These are phyloP conservation scores for Lodderomyces pseudojiufengensis DNA, from an alignment of 1,139 yeast genomes.

Conservation along the genomic window DNA sequence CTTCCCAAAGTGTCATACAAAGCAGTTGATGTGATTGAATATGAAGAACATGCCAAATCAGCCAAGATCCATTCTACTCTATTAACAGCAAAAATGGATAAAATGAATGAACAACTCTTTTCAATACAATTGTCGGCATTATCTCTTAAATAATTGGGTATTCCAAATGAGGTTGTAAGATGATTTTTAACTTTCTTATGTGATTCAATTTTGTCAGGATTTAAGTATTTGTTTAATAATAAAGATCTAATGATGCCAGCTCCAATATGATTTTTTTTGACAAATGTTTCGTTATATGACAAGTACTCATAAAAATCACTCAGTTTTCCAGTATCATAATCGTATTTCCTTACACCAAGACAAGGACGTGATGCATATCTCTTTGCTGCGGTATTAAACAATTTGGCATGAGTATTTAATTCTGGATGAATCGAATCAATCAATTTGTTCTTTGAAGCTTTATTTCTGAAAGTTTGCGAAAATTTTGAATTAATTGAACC, in stretches of 20 bases:
- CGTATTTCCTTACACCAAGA: conserved; percentile 26
- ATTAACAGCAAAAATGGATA: conserved; percentile 30
- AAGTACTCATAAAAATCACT: conserved; percentile 16
- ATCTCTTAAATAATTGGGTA: conserved; percentile 5
- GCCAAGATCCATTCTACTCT: conserved; percentile 34
- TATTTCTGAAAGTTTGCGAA: conserved; percentile 14
- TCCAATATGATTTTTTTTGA: conserved; percentile 22
- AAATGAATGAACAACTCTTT: conserved; percentile 22
- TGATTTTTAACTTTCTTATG: conserved; percentile 25
- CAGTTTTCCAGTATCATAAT: conserved; percentile 19
- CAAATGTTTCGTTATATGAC: conserved; percentile 16
- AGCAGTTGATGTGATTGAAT: conserved; percentile 33
- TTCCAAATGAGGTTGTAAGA: conserved; percentile 10
- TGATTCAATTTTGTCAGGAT: conserved; percentile 14
- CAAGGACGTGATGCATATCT: conserved; percentile 23
- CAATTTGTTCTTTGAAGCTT: conserved; percentile 10
- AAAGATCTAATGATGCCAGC: conserved; percentile 28
- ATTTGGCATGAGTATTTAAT: conserved; percentile 26
- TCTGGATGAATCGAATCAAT: conserved; percentile 17
- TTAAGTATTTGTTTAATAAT: conserved; percentile 22
- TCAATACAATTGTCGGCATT: conserved; percentile 12
- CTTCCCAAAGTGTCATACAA: conserved; percentile 35
- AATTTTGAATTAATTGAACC: conserved; percentile 8
- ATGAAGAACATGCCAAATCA: conserved; percentile 34
- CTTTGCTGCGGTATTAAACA: conserved; percentile 24